phyloP scores from a whole-genome alignment of 139 green algal genomes.

The Micromonas pusilla region DNA sequence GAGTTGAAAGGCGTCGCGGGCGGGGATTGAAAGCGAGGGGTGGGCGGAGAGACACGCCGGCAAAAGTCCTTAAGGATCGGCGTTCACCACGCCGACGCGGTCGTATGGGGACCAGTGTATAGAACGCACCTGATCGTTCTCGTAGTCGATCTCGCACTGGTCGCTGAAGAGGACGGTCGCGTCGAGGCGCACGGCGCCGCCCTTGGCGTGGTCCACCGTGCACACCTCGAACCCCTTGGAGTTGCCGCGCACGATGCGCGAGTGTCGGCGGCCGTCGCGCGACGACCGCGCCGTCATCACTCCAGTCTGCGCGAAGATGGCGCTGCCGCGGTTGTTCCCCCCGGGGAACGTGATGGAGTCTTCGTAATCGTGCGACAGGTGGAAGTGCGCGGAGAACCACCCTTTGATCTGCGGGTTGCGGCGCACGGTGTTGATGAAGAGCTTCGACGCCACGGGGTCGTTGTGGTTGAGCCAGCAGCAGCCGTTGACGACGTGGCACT shows the following conservation, averaged over 20 bases:
- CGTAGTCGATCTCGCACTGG: slow-evolving; percentile 9
- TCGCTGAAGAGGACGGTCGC: slow-evolving; percentile 23
- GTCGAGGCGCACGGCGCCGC: slow-evolving; percentile 26
- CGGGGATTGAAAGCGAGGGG: too few species aligned
- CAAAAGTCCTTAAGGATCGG: too few species aligned
- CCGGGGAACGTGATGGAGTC: slow-evolving; percentile 35
- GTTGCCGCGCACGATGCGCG: slow-evolving; percentile 33
- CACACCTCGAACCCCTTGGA: slow-evolving; percentile 36
- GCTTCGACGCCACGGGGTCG: slow-evolving; percentile 10
- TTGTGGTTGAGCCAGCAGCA: slow-evolving; percentile 45
- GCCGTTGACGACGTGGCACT: slow-evolving; percentile 45
- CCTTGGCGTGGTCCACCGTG: slow-evolving; percentile 29
- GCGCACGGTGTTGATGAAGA: slow-evolving; percentile 36
- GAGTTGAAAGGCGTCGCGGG: too few species aligned
- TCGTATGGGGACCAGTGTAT: too few species aligned
- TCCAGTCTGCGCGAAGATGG: slow-evolving; percentile 38
- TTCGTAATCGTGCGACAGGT: slow-evolving; percentile 43
- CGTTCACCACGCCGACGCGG: too few species aligned
- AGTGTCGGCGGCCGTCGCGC: slow-evolving; percentile 40
- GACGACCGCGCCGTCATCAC: slow-evolving; percentile 31
- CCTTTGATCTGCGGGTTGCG: slow-evolving; percentile 39
- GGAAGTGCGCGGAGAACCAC: slow-evolving; percentile 46
- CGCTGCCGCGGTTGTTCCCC: slow-evolving; percentile 24
- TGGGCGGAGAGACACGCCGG: too few species aligned
- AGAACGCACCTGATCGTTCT: too few species aligned